Percentiles rank a stretch among this genome's conserved stretches.
These are phyloP conservation scores for Poronia punctata DNA, from an alignment of 495 filamentous ascomycete species.

Conservation along the genomic window DNA sequence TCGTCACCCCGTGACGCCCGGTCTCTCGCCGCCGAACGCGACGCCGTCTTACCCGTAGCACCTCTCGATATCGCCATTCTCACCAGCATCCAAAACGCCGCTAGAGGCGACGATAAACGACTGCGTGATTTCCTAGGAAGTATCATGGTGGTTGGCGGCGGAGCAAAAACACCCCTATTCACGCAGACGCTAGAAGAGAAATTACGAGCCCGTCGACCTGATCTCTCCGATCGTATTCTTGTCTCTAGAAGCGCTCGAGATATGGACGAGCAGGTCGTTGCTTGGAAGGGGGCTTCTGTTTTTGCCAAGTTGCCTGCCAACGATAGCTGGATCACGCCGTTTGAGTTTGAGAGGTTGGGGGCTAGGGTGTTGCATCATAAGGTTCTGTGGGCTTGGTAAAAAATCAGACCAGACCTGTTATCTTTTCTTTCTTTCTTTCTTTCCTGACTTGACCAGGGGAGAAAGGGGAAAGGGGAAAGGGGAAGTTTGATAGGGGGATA, in stretches of 20 bases:
- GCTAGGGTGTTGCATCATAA: conserved; percentile 75
- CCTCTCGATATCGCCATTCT: conserved; percentile 86
- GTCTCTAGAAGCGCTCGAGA: conserved; percentile 84
- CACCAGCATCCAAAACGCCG: conserved; percentile 77
- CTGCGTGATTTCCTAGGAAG: conserved; percentile 83
- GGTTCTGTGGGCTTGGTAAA: conserved; percentile 66
- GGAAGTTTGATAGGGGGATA: too few species aligned
- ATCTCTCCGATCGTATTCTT: conserved; percentile 72
- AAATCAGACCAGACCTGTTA: too few species aligned
- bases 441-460: too few species aligned
- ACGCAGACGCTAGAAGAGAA: conserved; percentile 72
- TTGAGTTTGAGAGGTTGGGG: conserved; percentile 85
- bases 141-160: conserved; percentile 94
- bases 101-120: conserved; percentile 84
- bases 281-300: conserved; percentile 96
- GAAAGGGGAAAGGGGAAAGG: too few species aligned
- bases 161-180: conserved; percentile 70
- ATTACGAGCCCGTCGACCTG: conserved; percentile 61
- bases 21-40: conserved; percentile 57
- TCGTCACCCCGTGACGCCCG: conserved; percentile 39
- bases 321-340: conserved; percentile 84
- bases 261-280: conserved; percentile 88
- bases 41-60: conserved; percentile 71
- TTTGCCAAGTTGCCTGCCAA: conserved; percentile 91
- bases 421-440: too few species aligned